Percentiles rank a stretch among this genome's conserved stretches.
These are phyloP conservation scores for Terfezia claveryi DNA, from an alignment of 495 filamentous ascomycete genomes.

Conservation along the genomic window DNA sequence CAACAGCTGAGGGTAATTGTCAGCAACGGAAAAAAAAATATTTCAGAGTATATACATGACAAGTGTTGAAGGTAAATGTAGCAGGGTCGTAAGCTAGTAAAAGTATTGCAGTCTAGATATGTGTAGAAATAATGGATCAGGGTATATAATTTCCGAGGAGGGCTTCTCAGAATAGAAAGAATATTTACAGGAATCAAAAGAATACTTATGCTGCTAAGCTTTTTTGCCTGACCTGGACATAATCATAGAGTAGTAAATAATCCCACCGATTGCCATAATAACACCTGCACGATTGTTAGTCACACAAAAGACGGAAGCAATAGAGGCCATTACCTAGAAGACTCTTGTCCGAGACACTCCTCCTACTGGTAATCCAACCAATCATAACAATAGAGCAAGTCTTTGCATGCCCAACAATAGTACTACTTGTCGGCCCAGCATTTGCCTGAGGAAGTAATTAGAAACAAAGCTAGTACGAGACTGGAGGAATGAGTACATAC, in stretches of 20 bases:
- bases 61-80: too few relatives aligned
- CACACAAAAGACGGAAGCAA: too few relatives aligned
- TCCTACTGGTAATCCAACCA: conserved; percentile 32
- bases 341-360: conserved; percentile 30
- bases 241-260: conserved; percentile 24
- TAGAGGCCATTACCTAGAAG: conserved; percentile 22
- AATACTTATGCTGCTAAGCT: neutral
- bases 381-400: conserved; percentile 37
- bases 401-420: conserved; percentile 47
- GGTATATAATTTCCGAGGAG: too few relatives aligned
- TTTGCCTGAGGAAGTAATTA: neutral
- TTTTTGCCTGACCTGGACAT: conserved; percentile 1
- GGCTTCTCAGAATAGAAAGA: too few relatives aligned
- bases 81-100: too few relatives aligned
- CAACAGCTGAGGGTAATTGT: too few relatives aligned
- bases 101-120: too few relatives aligned
- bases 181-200: too few relatives aligned
- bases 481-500: conserved; percentile 22
- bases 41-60: too few relatives aligned
- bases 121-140: too few relatives aligned
- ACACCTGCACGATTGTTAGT: conserved; percentile 10
- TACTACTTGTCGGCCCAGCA: conserved; percentile 46
- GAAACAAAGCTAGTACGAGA: neutral
- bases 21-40: too few relatives aligned
- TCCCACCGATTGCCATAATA: conserved; percentile 32